Percentiles rank a stretch among this genome's conserved stretches.
Conservation (phyloP, 2,329 filamentous ascomycete species). For the Trichothecium sympodiale region DNA sequence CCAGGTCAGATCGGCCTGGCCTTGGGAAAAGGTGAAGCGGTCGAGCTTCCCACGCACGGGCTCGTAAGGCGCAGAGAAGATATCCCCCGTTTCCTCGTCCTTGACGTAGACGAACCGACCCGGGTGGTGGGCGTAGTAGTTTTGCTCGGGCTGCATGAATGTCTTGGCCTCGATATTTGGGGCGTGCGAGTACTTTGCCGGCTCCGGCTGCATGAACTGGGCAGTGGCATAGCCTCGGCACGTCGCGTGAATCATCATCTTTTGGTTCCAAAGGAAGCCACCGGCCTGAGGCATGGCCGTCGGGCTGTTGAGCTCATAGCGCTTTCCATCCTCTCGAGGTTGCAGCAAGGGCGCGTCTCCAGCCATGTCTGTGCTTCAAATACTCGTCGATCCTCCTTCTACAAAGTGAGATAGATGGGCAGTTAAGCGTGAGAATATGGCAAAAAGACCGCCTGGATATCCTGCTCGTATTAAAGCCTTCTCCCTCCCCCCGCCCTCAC, state of each 20-base stretch:
- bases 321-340: constrained; percentile 36
- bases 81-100: constrained; percentile 35
- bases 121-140: constrained; percentile 47
- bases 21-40: constrained; percentile 39
- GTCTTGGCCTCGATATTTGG: constrained; percentile 47
- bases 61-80: constrained; percentile 46
- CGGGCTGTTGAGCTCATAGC: constrained; percentile 44
- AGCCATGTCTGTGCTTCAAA: too few relatives aligned
- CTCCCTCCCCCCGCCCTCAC: too few relatives aligned
- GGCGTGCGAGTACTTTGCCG: constrained; percentile 47
- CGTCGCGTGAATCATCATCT: constrained; percentile 50
- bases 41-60: constrained; percentile 37
- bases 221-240: constrained; percentile 47
- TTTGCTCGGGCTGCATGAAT: constrained; percentile 51
- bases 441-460: too few relatives aligned
- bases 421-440: too few relatives aligned
- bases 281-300: constrained; percentile 44
- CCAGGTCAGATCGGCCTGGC: constrained; percentile 45
- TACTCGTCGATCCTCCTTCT: too few relatives aligned
- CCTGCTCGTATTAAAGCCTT: too few relatives aligned
- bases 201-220: constrained; percentile 51
- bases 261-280: constrained; percentile 48
- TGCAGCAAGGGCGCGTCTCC: constrained; percentile 6
- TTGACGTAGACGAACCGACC: constrained; percentile 49
- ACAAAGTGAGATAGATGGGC: too few relatives aligned